Conservation (phyloP, 2,329 filamentous ascomycete species). For the Cercospora zeina region DNA sequence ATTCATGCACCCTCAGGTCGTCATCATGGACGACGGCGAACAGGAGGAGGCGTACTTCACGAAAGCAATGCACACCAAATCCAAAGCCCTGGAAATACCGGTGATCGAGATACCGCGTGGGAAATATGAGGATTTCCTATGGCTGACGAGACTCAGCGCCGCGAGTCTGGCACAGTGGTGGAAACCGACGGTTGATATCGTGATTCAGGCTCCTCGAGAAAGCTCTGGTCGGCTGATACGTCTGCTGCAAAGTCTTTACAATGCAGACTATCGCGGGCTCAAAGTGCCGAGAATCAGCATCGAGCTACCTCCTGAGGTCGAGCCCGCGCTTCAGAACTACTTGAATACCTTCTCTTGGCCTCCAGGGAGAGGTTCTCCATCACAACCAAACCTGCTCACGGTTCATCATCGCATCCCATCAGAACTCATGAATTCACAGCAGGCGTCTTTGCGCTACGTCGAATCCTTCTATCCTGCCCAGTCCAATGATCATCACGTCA, state of each 20-base stretch:
- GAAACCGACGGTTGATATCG: conserved; percentile 72
- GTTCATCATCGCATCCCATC: conserved; percentile 72
- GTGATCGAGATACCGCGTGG: conserved; percentile 73
- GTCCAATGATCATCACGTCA: conserved; percentile 66
- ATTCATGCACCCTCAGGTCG: conserved; percentile 74
- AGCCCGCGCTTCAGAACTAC: conserved; percentile 63
- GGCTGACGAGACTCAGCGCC: conserved; percentile 77
- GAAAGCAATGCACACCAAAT: conserved; percentile 59
- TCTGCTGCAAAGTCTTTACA: conserved; percentile 71
- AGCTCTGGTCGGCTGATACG: conserved; percentile 74
- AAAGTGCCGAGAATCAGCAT: conserved; percentile 74
- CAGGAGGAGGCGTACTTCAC: conserved; percentile 70
- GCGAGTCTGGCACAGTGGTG: conserved; percentile 75
- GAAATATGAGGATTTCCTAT: conserved; percentile 64
- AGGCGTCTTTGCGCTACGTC: conserved; percentile 72
- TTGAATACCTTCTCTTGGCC: conserved; percentile 70
- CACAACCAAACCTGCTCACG: conserved; percentile 54
- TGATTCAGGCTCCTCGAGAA: conserved; percentile 72
- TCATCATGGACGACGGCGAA: conserved; percentile 68
- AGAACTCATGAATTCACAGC: conserved; percentile 62
- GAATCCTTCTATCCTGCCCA: conserved; percentile 83
- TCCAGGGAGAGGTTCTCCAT: conserved; percentile 52
- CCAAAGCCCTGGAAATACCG: conserved; percentile 56
- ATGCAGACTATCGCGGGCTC: conserved; percentile 73
- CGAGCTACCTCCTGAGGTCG: conserved; percentile 73